These are phyloP conservation scores for Eruca vesicaria DNA, from an alignment of 441 rosid genomes.

Conservation along the genomic window DNA sequence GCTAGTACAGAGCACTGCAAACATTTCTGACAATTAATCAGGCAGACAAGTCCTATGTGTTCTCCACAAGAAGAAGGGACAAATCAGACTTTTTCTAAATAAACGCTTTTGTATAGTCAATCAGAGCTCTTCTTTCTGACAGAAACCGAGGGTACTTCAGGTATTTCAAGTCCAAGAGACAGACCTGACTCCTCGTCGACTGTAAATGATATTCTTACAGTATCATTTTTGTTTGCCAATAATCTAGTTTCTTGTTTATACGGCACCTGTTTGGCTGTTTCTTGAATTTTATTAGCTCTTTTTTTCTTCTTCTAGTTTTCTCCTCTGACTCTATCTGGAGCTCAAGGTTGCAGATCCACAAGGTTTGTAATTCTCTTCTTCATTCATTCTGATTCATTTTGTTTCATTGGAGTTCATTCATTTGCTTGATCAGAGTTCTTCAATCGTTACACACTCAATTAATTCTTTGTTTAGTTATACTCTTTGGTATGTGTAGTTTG, in stretches of 20 bases:
- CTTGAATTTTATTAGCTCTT: not conserved
- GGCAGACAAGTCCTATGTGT: constrained; percentile 3
- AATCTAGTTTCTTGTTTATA: not conserved
- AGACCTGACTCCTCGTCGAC: constrained; percentile 10
- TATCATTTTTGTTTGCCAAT: constrained; percentile 13
- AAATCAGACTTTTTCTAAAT: not conserved
- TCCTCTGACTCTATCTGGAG: not conserved
- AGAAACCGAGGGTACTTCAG: constrained; percentile 9
- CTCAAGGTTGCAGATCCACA: constrained; percentile 20
- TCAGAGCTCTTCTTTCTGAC: not conserved
- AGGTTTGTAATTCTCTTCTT: not conserved
- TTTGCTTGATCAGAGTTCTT: constrained; percentile 1
- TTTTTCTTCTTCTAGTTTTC: not conserved
- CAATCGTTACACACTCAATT: no score
- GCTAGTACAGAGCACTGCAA: constrained; percentile 72
- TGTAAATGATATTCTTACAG: not conserved
- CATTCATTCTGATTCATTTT: not conserved
- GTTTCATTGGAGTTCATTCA: not conserved
- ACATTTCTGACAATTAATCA: constrained; percentile 65
- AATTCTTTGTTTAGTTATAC: no score
- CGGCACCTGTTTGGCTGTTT: not conserved
- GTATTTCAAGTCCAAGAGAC: not conserved
- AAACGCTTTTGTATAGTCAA: not conserved
- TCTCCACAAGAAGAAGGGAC: constrained; percentile 31
- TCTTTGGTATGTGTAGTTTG: no score